Conservation (phyloP, 2,329 filamentous ascomycete species). For the Calcarisporium arbuscula region DNA sequence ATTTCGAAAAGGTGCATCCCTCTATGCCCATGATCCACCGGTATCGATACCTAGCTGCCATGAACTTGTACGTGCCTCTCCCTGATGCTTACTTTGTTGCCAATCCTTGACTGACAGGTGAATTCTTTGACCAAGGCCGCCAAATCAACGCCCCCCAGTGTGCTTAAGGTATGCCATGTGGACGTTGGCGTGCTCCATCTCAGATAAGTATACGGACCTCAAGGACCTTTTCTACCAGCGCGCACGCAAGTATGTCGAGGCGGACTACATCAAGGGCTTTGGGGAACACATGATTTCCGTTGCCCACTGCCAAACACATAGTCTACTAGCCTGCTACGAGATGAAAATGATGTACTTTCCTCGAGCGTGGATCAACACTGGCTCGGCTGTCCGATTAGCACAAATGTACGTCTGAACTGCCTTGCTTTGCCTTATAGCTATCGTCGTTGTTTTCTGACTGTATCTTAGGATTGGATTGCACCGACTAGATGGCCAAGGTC, state of each 20-base stretch:
- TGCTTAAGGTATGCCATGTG: conserved; percentile 92
- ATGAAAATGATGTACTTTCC: conserved; percentile 99
- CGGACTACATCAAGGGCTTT: conserved; percentile 85
- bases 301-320: conserved; percentile 79
- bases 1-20: conserved; percentile 84
- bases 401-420: conserved; percentile 59
- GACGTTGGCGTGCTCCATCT: conserved; percentile 82
- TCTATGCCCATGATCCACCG: conserved; percentile 85
- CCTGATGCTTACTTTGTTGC: not conserved
- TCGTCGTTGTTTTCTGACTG: conserved; percentile 1
- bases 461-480: conserved; percentile 77
- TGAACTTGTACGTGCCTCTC: conserved; percentile 59
- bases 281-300: conserved; percentile 85
- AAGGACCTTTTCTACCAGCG: conserved; percentile 87
- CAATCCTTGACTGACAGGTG: conserved; percentile 6
- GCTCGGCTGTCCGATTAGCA: conserved; percentile 69
- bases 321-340: conserved; percentile 75
- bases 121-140: conserved; percentile 45
- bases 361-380: conserved; percentile 88
- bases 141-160: conserved; percentile 77
- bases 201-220: conserved; percentile 71
- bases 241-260: conserved; percentile 82
- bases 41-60: conserved; percentile 77
- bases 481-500: conserved; percentile 70
- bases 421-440: no score